Percentiles rank a stretch among this genome's conserved stretches.
Conservation (phyloP, 805 yeast species). For the Clavispora vitiphila region DNA sequence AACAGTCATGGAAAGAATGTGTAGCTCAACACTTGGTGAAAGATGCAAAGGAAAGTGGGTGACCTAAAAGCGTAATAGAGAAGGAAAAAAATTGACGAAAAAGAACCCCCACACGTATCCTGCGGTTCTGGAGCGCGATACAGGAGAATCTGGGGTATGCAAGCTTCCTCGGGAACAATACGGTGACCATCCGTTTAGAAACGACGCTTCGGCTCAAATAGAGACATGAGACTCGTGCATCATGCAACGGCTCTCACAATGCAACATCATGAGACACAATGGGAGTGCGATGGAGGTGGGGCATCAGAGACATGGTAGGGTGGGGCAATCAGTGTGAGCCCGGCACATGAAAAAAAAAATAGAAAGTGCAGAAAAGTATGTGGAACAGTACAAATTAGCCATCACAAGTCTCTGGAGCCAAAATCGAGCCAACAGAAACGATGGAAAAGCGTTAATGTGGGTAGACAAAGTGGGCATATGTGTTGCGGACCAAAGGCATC, state of each 20-base stretch:
- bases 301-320: background rate
- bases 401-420: too few species aligned
- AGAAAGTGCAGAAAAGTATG: too few species aligned
- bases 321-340: background rate
- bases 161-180: background rate
- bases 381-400: too few species aligned
- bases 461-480: too few species aligned
- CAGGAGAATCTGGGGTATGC: conserved; percentile 3
- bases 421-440: too few species aligned
- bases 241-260: too few species aligned
- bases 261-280: too few species aligned
- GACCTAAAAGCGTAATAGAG: background rate
- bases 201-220: too few species aligned
- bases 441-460: too few species aligned
- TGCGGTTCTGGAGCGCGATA: background rate
- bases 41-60: background rate
- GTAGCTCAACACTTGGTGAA: too few species aligned
- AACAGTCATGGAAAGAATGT: conserved; percentile 4
- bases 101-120: background rate
- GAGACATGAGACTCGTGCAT: too few species aligned
- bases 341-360: background rate
- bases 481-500: too few species aligned
- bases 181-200: background rate
- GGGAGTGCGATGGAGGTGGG: background rate
- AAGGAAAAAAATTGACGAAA: background rate